Evolutionary conservation across 306 rosid species (phyloP), one percentile per base, ranked within the genome.

Genomic region (Glycyrrhiza uralensis): DNA sequence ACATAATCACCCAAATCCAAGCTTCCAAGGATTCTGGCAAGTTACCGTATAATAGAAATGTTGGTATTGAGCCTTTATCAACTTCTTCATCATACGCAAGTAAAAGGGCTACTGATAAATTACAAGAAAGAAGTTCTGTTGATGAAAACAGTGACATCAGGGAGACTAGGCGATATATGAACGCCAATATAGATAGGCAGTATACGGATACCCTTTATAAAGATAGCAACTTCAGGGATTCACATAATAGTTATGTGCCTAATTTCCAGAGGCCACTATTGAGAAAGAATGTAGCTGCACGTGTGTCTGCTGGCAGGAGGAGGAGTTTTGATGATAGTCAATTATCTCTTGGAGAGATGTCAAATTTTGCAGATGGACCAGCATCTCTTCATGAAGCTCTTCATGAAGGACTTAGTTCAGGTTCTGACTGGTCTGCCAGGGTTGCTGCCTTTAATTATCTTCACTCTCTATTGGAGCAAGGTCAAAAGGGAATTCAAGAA

Each of bases 351-450:
- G 90, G 91, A 76, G 99, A 91, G 75, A 64, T 83, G 79, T 80
- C 97, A 77, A 92, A 80, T 83, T 87, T 74, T 79, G 82, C 79
- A 26, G 97, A 85, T 66, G 91, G 96, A 75, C 92, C 90, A 0
- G 77, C 96, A 49, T 95, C 97, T 72, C 92, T 95, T 54, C 82
- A 79, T 76, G 99, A 95, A 78, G 97, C 97, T 80, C 82, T 95
- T 66, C 84, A 88, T 59, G 96, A 95, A 71, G 97, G 99, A 64
- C 89, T 95, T 64, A 85, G 88, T 81, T 87, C 96, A 62, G 89
- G 90, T 83, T 95, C 99, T 83, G 90, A 90, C 80, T 95, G 99
- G 99, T 85, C 86, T 84, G 95, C 96, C 36, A 82, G 99, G 88
- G 93, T 95, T 81, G 83, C 95, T 72, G 96, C 99, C 67, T 95